Evolutionary conservation across 768 basidiomycete species (phyloP), one percentile per base, ranked within the genome.

Genomic region (Hericium alpestre): DNA sequence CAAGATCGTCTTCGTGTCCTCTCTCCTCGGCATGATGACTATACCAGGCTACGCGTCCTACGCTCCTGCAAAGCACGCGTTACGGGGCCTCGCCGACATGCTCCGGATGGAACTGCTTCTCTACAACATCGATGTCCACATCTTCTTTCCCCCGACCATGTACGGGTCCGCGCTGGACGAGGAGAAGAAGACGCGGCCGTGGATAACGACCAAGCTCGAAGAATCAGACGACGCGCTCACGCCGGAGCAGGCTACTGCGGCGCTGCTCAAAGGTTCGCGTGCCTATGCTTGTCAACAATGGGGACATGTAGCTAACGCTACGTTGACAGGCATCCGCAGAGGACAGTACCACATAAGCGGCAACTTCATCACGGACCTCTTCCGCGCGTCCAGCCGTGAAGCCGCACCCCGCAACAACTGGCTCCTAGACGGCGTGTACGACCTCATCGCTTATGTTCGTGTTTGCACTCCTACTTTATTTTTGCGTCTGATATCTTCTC

Each of bases 81-180:
- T 94, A 2, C 72, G 90, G 71, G 91, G 91, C 13, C 79, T 96
- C 0, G 88, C 88, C 11, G 93, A 96, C 57, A 77, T 85, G 0
- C 76, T 96, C 11, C 83, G 85, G 6, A 85, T 81, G 16, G 93
- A 94, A 65, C 73, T 90, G 52, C 72, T 82, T 59, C 73, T 93
- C 4, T 91, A 93, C 66, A 79, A 77, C 53, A 87, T 90, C 65
- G 73, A 76, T 53, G 79, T 91, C 6, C 90, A 93, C 62, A 81
- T 89, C 50, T 90, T 83, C 72, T 85, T 90, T 71, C 90, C 93
- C 0, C 77, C 78, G 2, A 88, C 89, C 1, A 93, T 96, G 74
- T 78, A 74, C 60, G 82, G 82, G 0, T 84, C 88, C 0, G 89
- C 90, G 0, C 86, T 74, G 59, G 82, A 85, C 11, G 76, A 80